A percentile compares a stretch with the other conserved stretches of the same genome.
These are phyloP conservation scores for Babesia ovata DNA, from an alignment of 169 alveolate genomes.

Conservation along the genomic window DNA sequence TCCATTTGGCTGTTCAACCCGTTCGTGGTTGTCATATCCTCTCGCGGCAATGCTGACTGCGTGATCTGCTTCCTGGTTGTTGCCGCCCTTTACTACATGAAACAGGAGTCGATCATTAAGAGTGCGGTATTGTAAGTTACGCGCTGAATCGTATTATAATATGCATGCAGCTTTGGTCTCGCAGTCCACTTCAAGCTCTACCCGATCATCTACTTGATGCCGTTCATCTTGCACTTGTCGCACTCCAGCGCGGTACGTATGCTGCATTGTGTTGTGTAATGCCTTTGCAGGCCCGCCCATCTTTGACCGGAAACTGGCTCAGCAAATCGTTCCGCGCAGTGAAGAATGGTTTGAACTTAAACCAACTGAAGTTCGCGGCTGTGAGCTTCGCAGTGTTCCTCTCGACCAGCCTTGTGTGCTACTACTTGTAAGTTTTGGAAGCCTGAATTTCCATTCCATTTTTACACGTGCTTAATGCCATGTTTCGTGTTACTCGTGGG, in stretches of 20 bases:
- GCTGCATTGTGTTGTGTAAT: not conserved
- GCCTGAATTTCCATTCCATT: not conserved
- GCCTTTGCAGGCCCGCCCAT: slow-evolving; percentile 1
- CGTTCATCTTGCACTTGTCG: slow-evolving; percentile 78
- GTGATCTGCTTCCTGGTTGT: slow-evolving; percentile 74
- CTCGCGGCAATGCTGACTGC: slow-evolving; percentile 94
- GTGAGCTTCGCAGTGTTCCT: slow-evolving; percentile 31
- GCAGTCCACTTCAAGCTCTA: slow-evolving; percentile 95
- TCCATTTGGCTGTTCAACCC: slow-evolving; percentile 93
- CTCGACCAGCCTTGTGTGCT: slow-evolving; percentile 14
- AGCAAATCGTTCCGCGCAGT: not conserved
- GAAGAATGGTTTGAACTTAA: slow-evolving; percentile 11
- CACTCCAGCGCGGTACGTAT: slow-evolving; percentile 28
- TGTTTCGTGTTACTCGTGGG: not conserved
- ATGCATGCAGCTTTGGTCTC: slow-evolving; percentile 85
- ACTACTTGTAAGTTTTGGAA: slow-evolving; percentile 24
- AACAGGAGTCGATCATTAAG: slow-evolving; percentile 47
- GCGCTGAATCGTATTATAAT: not conserved
- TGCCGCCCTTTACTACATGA: slow-evolving; percentile 68
- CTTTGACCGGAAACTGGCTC: not conserved
- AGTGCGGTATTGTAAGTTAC: slow-evolving; percentile 81
- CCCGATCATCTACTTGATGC: slow-evolving; percentile 95
- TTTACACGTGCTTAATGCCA: too few species aligned
- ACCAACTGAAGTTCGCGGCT: slow-evolving; percentile 30
- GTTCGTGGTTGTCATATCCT: slow-evolving; percentile 86